Evolutionary conservation across 108 stramenopile genomes (phyloP), one percentile per base, ranked within the genome.

Genomic region (Nitzschia sp.): DNA sequence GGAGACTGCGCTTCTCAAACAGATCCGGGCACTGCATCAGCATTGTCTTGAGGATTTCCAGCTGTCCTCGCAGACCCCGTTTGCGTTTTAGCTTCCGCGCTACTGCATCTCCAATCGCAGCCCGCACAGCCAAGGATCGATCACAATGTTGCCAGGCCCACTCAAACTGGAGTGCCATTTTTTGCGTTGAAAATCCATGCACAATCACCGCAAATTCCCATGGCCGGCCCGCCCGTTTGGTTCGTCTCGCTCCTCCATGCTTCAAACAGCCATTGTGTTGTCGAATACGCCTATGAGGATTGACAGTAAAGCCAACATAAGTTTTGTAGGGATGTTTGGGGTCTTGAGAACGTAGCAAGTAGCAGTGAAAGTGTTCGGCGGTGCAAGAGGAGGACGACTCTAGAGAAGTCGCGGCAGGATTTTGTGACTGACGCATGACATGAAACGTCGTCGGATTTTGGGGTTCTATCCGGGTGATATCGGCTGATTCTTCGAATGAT

Each of bases 101-200:
- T 17, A 34, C 35, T 0, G 59, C 68, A 62, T 84, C 78, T 30
- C 85, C 90, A 28, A 88, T 35, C 0, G 59, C 79, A 29, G 71
- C 82, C 27, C 87, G 61, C 23, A 91, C 85, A 1, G 74, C 59
- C 33, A 78, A 49, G 0, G 84, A 85, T 51, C 64, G 78, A 30
- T 73, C 68, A 11, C 80, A 77, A 64, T 91, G 83, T 60, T 91
- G 90, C 87, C 87, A 91, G 23, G 90, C 90, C 90, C 90, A 91
- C 65, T 91, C 90, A 54, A 91, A 91, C 63, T 91, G 87, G 66
- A 91, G 67, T 4, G 87, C 90, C 66, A 83, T 58, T 26, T 70
- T 83, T 34, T 88, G 79, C 28, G 69, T 84, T 4, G 72, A 66
- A 70, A 88, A 91, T 31, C 90, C 90, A 51, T 77, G 81, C 17